Conservation (phyloP, 306 rosid genomes). For the Vicia sativa region DNA sequence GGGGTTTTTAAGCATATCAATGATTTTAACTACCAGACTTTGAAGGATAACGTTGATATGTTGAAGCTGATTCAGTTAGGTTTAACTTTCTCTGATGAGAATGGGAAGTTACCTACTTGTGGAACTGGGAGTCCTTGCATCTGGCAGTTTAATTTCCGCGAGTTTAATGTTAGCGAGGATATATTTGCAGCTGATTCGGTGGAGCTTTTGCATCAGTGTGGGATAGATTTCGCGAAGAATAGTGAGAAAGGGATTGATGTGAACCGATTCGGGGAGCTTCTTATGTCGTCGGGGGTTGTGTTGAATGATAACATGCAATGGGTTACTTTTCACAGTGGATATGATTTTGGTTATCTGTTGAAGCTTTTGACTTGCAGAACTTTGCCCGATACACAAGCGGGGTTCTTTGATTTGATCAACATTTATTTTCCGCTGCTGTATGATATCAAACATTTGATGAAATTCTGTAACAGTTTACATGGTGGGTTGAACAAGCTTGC, state of each 20-base stretch:
- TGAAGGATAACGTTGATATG: constrained; percentile 87
- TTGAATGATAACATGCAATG: constrained; percentile 40
- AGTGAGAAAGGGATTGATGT: constrained; percentile 52
- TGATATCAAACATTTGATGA: constrained; percentile 58
- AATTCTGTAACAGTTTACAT: constrained; percentile 51
- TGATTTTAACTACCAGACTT: constrained; percentile 77
- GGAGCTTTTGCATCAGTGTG: constrained; percentile 51
- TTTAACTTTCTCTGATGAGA: constrained; percentile 77
- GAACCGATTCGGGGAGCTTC: constrained; percentile 55
- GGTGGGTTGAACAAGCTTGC: constrained; percentile 58
- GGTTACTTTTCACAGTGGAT: constrained; percentile 54
- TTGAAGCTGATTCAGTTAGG: constrained; percentile 93
- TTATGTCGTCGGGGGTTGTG: constrained; percentile 55
- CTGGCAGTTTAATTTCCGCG: constrained; percentile 56
- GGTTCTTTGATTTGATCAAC: constrained; percentile 49
- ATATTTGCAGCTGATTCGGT: constrained; percentile 52
- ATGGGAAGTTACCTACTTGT: constrained; percentile 77
- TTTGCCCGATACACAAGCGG: constrained; percentile 45
- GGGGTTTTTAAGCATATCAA: constrained; percentile 75
- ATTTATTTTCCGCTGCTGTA: constrained; percentile 48
- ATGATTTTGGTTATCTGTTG: constrained; percentile 52
- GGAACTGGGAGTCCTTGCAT: constrained; percentile 54
- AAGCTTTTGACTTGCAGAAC: constrained; percentile 52
- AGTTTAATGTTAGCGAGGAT: constrained; percentile 48
- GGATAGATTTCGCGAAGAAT: constrained; percentile 54